Base-by-base conservation (phyloP, 805 yeast species). In the Yarrowia bubula region DNA sequence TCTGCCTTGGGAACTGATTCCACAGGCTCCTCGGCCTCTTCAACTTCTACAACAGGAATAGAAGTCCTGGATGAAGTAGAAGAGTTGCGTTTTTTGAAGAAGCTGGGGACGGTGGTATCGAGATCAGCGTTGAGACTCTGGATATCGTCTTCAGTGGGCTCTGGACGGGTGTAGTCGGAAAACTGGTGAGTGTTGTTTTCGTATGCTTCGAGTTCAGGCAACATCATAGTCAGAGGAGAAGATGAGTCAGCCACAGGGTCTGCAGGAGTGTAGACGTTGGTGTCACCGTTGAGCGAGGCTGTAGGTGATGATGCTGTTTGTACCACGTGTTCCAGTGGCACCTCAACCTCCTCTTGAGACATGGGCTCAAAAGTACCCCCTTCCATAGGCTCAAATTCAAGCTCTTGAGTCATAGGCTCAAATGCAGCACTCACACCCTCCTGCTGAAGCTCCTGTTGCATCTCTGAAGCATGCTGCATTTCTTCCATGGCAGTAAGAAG, bases 131-230 rank as follows among this genome's bases (percentile, higher is more conserved):
- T 55, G 38, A 55, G 61, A 3, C 9, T n/a, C 47, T 55, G 31
- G 38, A 55, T 55, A 7, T 55, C 61, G 4, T 55, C 61, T 13
- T 55, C 61, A 11, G 61, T 55, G 31, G 61, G 61, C 17, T 46
- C 39, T 0, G 17, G 7, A 22, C 61, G 47, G 2, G 47, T 11
- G 15, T 55, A 55, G 38, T 51, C 60, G 1, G 60, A 51, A 15
- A 51, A 51, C 32, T 15, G 38, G 28, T 55, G 47, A 3, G 37
- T 4, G 38, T 55, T 39, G 10, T 37, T 6, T 17, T 55, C 61
- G 47, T 28, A 55, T 11, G 46, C 31, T 13, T 55, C 61, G 2
- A 47, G 61, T 17, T 55, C 61, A 4, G 61, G 61, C 6, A 47
- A 46, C 61, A 55, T 17, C 61, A 55, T 55, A 2, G 37, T 39